Conservation (phyloP, 495 filamentous ascomycete species). For the Aspergillus ostianus region DNA sequence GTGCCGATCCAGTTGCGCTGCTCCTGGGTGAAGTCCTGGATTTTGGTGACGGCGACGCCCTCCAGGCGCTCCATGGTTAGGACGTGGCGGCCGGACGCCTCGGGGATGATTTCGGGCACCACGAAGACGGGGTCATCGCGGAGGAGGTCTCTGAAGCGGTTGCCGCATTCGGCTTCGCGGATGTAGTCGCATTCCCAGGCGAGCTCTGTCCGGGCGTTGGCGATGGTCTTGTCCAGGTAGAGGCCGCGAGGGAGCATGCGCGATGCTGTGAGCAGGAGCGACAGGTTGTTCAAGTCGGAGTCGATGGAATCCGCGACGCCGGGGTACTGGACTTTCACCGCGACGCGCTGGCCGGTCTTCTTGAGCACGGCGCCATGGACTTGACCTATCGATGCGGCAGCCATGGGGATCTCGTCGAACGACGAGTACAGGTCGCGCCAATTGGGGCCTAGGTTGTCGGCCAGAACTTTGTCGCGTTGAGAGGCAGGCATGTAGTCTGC, state of each 20-base stretch:
- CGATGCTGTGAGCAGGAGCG: constrained; percentile 84
- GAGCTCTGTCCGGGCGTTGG: constrained; percentile 88
- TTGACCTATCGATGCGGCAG: constrained; percentile 97
- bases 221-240: constrained; percentile 95
- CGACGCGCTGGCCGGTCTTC: constrained; percentile 71
- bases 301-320: constrained; percentile 95
- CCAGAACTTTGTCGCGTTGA: constrained; percentile 82
- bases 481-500: constrained; percentile 97
- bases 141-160: constrained; percentile 71
- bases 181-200: constrained; percentile 97
- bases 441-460: constrained; percentile 72
- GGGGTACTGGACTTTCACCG: constrained; percentile 96
- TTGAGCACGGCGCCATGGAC: constrained; percentile 85
- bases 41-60: constrained; percentile 85
- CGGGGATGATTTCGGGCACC: constrained; percentile 72
- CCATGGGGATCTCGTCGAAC: constrained; percentile 90
- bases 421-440: constrained; percentile 82
- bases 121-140: constrained; percentile 70
- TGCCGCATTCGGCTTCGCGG: constrained; percentile 77
- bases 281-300: constrained; percentile 90
- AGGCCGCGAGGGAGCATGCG: constrained; percentile 85
- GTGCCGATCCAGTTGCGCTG: constrained; percentile 89
- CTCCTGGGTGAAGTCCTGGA: constrained; percentile 67
- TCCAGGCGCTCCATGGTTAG: constrained; percentile 90
- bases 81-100: constrained; percentile 83